A percentile compares a stretch with the other conserved stretches of the same genome.
phyloP scores from a whole-genome alignment of 192 early-diverging fungal species.

The Coemansia sp. region DNA sequence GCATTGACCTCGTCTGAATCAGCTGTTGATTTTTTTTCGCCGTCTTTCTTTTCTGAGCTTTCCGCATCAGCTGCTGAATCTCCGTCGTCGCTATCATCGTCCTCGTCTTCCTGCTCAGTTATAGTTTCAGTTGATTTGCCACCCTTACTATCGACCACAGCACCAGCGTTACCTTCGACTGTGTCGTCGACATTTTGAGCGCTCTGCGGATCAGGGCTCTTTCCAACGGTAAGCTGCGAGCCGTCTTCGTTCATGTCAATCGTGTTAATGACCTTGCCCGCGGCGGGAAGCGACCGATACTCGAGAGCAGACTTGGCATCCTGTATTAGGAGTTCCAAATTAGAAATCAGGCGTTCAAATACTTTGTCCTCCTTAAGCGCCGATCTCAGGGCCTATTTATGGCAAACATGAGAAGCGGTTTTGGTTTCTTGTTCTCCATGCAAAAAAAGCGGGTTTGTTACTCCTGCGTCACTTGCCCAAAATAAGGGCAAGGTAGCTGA shows the following conservation, averaged over 20 bases:
- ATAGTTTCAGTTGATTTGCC: background rate
- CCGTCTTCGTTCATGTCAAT: conserved; percentile 43
- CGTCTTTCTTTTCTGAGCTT: background rate
- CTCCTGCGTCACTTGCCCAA: background rate
- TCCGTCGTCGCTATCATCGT: background rate
- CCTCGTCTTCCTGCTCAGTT: background rate
- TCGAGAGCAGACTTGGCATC: conserved; percentile 50
- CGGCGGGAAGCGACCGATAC: conserved; percentile 48
- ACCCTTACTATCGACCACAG: background rate
- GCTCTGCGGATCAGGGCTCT: conserved; percentile 5
- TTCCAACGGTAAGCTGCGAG: conserved; percentile 37
- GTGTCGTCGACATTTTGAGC: conserved; percentile 5
- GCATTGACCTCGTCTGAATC: conserved; percentile 6
- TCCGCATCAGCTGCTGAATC: background rate
- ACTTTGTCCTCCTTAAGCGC: conserved; percentile 54
- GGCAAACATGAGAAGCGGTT: conserved; percentile 50
- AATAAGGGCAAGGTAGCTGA: too few species aligned
- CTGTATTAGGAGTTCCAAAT: conserved; percentile 55
- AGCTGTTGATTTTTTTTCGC: conserved; percentile 1
- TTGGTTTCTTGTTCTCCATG: conserved; percentile 9
- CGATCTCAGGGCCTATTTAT: conserved; percentile 50
- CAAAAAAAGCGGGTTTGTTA: conserved; percentile 9
- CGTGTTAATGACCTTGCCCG: conserved; percentile 52
- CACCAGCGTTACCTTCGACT: background rate
- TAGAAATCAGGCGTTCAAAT: conserved; percentile 55